Evolutionary conservation across 2,329 filamentous ascomycete genomes (phyloP), one percentile per base, ranked within the genome.

Genomic region (Dactylellina cionopaga): DNA sequence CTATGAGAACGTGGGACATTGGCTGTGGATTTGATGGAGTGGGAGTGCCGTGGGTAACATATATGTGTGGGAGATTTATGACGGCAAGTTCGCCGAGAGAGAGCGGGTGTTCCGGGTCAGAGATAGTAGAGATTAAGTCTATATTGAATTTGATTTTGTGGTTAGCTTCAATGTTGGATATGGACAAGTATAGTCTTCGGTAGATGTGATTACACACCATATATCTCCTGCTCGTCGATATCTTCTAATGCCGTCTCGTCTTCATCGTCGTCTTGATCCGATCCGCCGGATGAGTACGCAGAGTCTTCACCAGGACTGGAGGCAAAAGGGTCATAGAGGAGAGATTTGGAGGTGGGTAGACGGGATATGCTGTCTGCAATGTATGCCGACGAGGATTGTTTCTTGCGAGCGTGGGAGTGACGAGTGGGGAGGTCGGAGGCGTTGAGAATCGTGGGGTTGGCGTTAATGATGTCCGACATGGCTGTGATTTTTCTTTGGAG

Each of bases 201-300:
- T 75, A 75, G 78, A 66, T 69, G 60, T 24, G 43, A 22, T 27
- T 37, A 33, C 78, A 75, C 83, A 95, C 92, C 92, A 79, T 94
- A 99, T 41, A 99, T 94, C 81, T 99, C 95, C 80, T 97, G 95
- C 80, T 96, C 92, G 79, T 99, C 95, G 76, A 99, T 96, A 68
- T 89, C 87, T 66, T 88, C 86, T 54, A 87, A 82, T 52, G 80
- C 83, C 49, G 81, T 80, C 19, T 80, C 80, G 44, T 82, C 80
- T 17, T 79, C 77, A 31, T 76, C 59, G 15, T 51, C 58, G n/a
- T 65, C 68, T 25, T 60, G 33, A 11, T 70, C 65, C 6, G 65
- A 70, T 31, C 35, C 44, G 24, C 59, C 68, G 37, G 68, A 72
- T 7, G 51, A 58, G 46, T 72, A 72, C 22, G 68, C 68, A 5